Conservation (phyloP, 208 protist genomes). For the Crithidia acanthocephali region DNA sequence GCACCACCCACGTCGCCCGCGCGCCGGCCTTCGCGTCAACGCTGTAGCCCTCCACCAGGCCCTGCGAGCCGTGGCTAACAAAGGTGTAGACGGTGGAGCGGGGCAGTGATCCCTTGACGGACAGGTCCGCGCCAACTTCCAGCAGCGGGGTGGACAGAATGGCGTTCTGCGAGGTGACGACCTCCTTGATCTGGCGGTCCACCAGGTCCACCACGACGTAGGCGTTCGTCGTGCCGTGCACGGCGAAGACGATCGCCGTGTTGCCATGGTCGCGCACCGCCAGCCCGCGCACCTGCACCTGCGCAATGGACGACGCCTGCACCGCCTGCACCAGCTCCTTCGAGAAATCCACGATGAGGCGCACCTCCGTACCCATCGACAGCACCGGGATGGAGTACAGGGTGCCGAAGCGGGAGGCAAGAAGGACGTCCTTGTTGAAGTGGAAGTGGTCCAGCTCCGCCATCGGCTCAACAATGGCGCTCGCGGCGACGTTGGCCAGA, state of each 20-base stretch:
- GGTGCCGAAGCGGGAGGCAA: slow-evolving; percentile 59
- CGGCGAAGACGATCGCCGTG: slow-evolving; percentile 28
- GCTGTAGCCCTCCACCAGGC: slow-evolving; percentile 63
- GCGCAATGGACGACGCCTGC: slow-evolving; percentile 42
- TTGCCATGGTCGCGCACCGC: slow-evolving; percentile 28
- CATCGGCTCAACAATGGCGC: slow-evolving; percentile 54
- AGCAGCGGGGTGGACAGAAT: slow-evolving; percentile 31
- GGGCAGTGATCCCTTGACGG: slow-evolving; percentile 36
- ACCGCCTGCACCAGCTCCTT: slow-evolving; percentile 40
- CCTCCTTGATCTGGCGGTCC: slow-evolving; percentile 10
- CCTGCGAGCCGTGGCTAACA: slow-evolving; percentile 38
- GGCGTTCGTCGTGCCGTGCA: slow-evolving; percentile 15
- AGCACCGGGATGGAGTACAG: slow-evolving; percentile 74
- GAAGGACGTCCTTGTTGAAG: slow-evolving; percentile 74
- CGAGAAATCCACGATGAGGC: slow-evolving; percentile 66
- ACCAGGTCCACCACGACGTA: slow-evolving; percentile 32
- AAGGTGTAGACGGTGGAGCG: slow-evolving; percentile 43
- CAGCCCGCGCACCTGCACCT: slow-evolving; percentile 48
- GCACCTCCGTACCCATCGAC: slow-evolving; percentile 51
- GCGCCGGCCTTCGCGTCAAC: slow-evolving; percentile 33
- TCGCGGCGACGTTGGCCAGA: slow-evolving; percentile 49
- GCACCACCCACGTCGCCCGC: slow-evolving; percentile 61
- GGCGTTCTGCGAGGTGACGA: slow-evolving; percentile 17
- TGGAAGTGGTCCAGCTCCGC: slow-evolving; percentile 74
- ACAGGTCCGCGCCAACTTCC: slow-evolving; percentile 44